phyloP scores from a whole-genome alignment of 2,329 filamentous ascomycete genomes.

The Chrysoporthe cubensis region DNA sequence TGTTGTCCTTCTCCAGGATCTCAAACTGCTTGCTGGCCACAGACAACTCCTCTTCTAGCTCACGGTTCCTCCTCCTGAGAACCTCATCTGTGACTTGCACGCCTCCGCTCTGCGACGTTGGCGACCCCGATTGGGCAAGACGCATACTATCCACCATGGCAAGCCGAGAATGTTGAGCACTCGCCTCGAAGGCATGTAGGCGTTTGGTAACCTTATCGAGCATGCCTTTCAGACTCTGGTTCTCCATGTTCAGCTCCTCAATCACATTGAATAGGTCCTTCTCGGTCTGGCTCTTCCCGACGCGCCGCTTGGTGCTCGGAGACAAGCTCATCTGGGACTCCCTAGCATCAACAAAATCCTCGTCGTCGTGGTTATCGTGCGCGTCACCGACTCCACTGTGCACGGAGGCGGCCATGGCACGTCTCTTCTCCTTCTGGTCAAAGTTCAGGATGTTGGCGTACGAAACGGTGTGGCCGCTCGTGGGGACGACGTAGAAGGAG shows the following conservation, averaged over 20 bases:
- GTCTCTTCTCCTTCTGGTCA: constrained; percentile 68
- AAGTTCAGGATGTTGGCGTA: constrained; percentile 87
- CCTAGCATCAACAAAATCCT: constrained; percentile 87
- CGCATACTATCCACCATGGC: constrained; percentile 83
- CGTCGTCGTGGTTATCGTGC: constrained; percentile 68
- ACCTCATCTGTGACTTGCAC: constrained; percentile 48
- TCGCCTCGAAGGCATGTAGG: constrained; percentile 91
- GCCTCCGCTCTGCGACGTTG: constrained; percentile 41
- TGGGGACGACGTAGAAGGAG: constrained; percentile 94
- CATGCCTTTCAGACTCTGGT: constrained; percentile 80
- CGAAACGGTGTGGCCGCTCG: constrained; percentile 86
- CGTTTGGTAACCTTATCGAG: constrained; percentile 85
- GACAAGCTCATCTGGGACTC: constrained; percentile 61
- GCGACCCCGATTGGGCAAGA: constrained; percentile 62
- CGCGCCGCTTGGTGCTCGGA: constrained; percentile 45
- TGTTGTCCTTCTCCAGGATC: constrained; percentile 65
- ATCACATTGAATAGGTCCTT: constrained; percentile 66
- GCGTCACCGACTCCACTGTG: constrained; percentile 45
- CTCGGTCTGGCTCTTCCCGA: constrained; percentile 46
- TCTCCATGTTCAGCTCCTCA: constrained; percentile 89
- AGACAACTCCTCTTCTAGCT: constrained; percentile 70
- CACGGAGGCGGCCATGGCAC: constrained; percentile 53
- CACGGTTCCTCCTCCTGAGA: constrained; percentile 56
- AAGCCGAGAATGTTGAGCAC: constrained; percentile 83
- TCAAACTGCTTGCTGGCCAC: constrained; percentile 64